phyloP scores from a whole-genome alignment of 2,329 filamentous ascomycete species.

The Phoma sp. region DNA sequence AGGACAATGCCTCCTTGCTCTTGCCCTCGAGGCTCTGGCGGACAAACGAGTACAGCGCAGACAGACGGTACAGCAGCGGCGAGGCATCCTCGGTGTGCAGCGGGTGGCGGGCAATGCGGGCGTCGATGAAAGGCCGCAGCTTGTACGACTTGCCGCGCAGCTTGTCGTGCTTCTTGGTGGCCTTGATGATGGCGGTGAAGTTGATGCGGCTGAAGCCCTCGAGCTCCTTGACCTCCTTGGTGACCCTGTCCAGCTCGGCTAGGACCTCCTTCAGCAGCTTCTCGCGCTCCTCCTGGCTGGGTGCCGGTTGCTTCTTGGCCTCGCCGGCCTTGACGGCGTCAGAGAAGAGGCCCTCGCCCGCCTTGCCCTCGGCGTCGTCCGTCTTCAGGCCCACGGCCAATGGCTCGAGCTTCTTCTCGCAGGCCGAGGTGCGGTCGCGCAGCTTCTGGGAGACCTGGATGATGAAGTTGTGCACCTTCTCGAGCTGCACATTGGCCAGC shows the following conservation, averaged over 20 bases:
- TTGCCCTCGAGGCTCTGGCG: constrained; percentile 79
- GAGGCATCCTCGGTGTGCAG: constrained; percentile 97
- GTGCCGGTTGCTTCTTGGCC: constrained; percentile 32
- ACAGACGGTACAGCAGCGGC: constrained; percentile 85
- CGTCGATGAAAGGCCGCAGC: constrained; percentile 89
- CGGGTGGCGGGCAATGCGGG: constrained; percentile 83
- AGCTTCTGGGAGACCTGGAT: constrained; percentile 81
- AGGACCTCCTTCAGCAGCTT: constrained; percentile 73
- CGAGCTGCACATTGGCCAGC: constrained; percentile 90
- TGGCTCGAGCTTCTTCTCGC: constrained; percentile 69
- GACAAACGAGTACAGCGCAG: constrained; percentile 94
- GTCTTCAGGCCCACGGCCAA: constrained; percentile 53
- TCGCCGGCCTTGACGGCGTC: constrained; percentile 21
- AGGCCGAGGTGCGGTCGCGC: constrained; percentile 78
- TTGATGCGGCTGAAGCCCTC: constrained; percentile 96
- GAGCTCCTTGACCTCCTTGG: constrained; percentile 88
- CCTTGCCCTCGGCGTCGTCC: constrained; percentile 33
- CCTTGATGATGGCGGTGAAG: constrained; percentile 97
- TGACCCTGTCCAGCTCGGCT: constrained; percentile 83
- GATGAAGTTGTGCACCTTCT: constrained; percentile 94
- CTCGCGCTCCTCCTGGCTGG: constrained; percentile 53
- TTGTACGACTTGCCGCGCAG: constrained; percentile 87
- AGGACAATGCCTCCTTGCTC: constrained; percentile 52
- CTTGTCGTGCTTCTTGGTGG: constrained; percentile 98
- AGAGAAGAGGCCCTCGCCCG: constrained; percentile 20